Evolutionary conservation across 768 basidiomycete genomes (phyloP).

Genomic region (Rhizopogon roseolus): DNA sequence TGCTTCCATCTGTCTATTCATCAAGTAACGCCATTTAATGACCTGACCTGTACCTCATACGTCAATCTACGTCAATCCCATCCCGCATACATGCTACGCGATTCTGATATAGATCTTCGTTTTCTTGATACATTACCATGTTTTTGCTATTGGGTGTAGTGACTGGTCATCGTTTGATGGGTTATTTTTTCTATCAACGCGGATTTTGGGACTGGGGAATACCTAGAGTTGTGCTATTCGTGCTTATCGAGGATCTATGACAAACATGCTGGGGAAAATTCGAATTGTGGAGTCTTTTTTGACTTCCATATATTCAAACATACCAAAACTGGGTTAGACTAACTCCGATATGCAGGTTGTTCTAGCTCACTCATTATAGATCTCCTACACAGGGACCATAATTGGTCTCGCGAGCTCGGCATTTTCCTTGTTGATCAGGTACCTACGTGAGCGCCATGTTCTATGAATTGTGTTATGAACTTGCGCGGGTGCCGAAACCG

Average conservation of each 20-base stretch:
- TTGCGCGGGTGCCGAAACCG: background rate
- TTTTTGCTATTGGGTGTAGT: background rate
- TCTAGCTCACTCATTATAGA: no score
- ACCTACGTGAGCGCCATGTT: background rate
- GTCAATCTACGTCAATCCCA: conserved; percentile 13
- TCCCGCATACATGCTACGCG: conserved; percentile 1
- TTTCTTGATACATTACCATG: conserved; percentile 1
- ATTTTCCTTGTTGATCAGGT: conserved; percentile 1
- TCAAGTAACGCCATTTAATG: conserved; percentile 20
- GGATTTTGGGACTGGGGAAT: conserved; percentile 7
- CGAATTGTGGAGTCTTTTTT: background rate
- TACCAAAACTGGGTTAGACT: conserved; percentile 19
- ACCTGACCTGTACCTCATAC: conserved; percentile 22
- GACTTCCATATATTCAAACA: background rate
- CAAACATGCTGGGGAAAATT: background rate
- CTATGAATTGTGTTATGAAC: background rate
- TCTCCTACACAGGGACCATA: no score
- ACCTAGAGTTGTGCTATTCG: conserved; percentile 2
- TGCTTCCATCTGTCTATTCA: conserved; percentile 7
- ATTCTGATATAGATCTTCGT: conserved; percentile 6
- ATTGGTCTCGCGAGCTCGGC: background rate
- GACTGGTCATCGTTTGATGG: background rate
- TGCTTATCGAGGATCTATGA: background rate
- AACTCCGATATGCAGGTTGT: background rate
- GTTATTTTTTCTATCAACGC: background rate